Evolutionary conservation across 495 filamentous ascomycete genomes (phyloP).

Genomic region (Sporormia fimetaria): DNA sequence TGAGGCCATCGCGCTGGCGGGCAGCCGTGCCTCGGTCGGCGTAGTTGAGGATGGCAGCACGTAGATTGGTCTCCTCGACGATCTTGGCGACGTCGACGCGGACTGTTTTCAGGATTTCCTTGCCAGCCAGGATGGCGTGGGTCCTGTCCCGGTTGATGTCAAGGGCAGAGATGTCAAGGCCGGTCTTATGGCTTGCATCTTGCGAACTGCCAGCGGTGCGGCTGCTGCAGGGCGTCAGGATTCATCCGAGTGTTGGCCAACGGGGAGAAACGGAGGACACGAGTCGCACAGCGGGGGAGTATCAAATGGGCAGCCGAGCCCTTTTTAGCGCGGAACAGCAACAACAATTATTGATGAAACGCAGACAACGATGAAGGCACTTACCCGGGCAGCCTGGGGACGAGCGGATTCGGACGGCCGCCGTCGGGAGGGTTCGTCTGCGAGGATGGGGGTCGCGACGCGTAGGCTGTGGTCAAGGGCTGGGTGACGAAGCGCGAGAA

Average conservation of each 20-base stretch:
- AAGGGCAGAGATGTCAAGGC: constrained; percentile 59
- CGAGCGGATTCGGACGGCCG: constrained; percentile 22
- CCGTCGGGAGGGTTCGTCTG: constrained; percentile 28
- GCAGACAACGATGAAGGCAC: constrained; percentile 1
- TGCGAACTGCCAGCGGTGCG: constrained; percentile 59
- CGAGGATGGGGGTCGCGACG: constrained; percentile 45
- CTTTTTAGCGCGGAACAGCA: no score
- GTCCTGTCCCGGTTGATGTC: constrained; percentile 68
- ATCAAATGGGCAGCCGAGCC: no score
- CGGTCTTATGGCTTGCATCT: constrained; percentile 59
- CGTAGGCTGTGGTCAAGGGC: constrained; percentile 40
- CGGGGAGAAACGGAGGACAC: neutral
- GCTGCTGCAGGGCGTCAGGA: constrained; percentile 14
- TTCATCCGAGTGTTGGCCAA: no score
- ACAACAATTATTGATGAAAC: no score
- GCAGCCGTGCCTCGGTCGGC: constrained; percentile 48
- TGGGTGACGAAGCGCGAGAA: constrained; percentile 45
- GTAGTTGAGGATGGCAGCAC: constrained; percentile 60
- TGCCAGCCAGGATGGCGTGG: constrained; percentile 68
- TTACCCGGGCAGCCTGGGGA: constrained; percentile 21
- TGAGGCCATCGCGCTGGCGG: constrained; percentile 58
- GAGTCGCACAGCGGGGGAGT: no score
- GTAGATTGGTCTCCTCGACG: constrained; percentile 69
- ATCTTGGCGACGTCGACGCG: constrained; percentile 56
- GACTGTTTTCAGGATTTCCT: constrained; percentile 76